These are phyloP conservation scores for Nemania abortiva DNA, from an alignment of 2,329 filamentous ascomycete genomes.

Conservation along the genomic window DNA sequence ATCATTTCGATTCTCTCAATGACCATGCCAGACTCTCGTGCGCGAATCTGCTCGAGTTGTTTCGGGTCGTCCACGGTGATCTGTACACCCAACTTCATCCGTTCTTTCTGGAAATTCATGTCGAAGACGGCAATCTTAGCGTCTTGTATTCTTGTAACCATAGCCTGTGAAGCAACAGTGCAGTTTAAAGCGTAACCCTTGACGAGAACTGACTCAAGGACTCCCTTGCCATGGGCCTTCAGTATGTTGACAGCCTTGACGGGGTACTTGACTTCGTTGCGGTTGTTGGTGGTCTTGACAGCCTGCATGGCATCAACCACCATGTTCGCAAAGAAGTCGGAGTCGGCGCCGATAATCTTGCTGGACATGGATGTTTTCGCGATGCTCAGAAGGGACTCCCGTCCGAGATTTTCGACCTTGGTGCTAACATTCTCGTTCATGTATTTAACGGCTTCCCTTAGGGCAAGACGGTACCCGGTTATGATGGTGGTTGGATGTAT, in stretches of 20 bases:
- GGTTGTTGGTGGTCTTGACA: conserved; percentile 92
- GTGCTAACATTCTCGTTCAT: conserved; percentile 98
- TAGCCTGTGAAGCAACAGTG: conserved; percentile 97
- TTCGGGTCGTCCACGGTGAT: conserved; percentile 98
- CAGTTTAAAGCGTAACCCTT: conserved; percentile 99
- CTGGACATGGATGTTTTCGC: conserved; percentile 99
- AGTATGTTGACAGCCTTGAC: conserved; percentile 99
- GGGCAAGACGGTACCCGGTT: conserved; percentile 93
- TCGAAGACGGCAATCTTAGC: conserved; percentile 97
- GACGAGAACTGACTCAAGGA: conserved; percentile 87
- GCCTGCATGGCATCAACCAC: conserved; percentile 96
- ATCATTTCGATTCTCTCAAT: conserved; percentile 97
- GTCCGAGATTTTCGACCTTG: conserved; percentile 91
- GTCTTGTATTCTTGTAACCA: conserved; percentile 91
- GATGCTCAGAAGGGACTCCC: conserved; percentile 92
- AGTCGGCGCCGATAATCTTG: conserved; percentile 97
- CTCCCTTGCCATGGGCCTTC: conserved; percentile 96
- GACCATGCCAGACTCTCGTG: conserved; percentile 92
- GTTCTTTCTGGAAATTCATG: conserved; percentile 98
- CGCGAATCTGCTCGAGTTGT: conserved; percentile 96
- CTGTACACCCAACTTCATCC: conserved; percentile 99
- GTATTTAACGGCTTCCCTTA: conserved; percentile 97
- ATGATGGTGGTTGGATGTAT: conserved; percentile 99
- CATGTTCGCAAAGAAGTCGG: conserved; percentile 97
- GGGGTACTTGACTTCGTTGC: conserved; percentile 92